These are phyloP conservation scores for Trebouxia sp. DNA, from an alignment of 139 green algal species.

Conservation along the genomic window DNA sequence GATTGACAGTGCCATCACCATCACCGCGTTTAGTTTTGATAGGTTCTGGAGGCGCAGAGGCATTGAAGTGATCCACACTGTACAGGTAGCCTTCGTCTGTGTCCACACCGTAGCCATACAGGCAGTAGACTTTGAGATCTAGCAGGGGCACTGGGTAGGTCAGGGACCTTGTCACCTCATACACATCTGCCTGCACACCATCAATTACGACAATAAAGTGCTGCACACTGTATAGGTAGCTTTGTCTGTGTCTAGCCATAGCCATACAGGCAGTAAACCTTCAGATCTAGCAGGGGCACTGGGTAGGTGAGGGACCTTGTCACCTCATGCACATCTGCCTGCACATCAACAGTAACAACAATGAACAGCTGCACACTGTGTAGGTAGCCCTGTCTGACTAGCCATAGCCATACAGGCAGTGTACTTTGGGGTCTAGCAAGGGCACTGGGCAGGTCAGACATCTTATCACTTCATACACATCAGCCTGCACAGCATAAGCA, in stretches of 20 bases:
- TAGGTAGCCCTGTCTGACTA: constrained; percentile 33
- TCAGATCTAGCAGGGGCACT: constrained; percentile 32
- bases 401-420: constrained; percentile 35
- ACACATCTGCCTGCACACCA: constrained; percentile 33
- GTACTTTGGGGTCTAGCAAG: constrained; percentile 23
- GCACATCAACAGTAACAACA: neutral
- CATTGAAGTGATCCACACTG: constrained; percentile 35
- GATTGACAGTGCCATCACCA: constrained; percentile 50
- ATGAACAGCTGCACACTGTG: constrained; percentile 41
- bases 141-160: constrained; percentile 36
- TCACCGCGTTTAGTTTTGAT: neutral
- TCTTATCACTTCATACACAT: constrained; percentile 20
- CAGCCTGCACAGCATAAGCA: constrained; percentile 26
- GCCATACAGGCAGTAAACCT: constrained; percentile 35
- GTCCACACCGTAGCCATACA: constrained; percentile 32
- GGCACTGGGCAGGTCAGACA: constrained; percentile 33
- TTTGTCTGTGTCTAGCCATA: constrained; percentile 34
- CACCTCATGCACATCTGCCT: constrained; percentile 32
- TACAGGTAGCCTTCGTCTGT: constrained; percentile 43
- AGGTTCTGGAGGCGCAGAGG: constrained; percentile 27
- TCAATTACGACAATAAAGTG: constrained; percentile 23
- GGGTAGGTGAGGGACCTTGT: constrained; percentile 27
- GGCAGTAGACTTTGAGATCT: constrained; percentile 31
- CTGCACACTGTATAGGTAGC: constrained; percentile 39
- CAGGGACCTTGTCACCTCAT: neutral